These are phyloP conservation scores for Cytospora paraplurivora DNA, from an alignment of 2,329 filamentous ascomycete species.

Conservation along the genomic window DNA sequence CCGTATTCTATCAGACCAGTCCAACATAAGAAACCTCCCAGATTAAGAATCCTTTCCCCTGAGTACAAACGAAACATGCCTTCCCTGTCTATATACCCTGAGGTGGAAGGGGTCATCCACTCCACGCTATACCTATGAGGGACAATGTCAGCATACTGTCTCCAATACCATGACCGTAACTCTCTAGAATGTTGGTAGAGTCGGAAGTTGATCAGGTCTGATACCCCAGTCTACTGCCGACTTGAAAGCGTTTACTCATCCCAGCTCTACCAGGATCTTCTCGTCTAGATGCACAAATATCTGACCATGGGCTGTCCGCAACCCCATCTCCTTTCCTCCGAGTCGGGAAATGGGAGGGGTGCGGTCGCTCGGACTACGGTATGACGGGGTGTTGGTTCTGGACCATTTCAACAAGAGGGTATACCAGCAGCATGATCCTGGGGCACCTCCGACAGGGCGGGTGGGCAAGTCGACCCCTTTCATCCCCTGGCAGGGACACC, in stretches of 20 bases:
- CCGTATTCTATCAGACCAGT: not conserved
- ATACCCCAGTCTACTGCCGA: no score
- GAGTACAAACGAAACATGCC: no score
- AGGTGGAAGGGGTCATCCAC: no score
- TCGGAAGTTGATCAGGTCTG: no score
- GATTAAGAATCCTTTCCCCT: no score
- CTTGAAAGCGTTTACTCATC: not conserved
- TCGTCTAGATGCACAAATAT: not conserved
- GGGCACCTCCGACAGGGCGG: slow-evolving; percentile 8
- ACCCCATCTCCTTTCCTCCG: not conserved
- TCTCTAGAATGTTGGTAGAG: no score
- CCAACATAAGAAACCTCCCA: no score
- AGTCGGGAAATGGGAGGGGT: not conserved
- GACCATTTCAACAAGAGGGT: slow-evolving; percentile 12
- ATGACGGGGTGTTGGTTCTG: not conserved
- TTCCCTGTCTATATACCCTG: no score
- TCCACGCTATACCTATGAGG: no score
- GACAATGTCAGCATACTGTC: no score
- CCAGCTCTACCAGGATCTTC: not conserved
- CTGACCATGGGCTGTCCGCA: not conserved
- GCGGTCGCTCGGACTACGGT: not conserved
- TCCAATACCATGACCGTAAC: no score
- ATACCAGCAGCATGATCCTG: slow-evolving; percentile 7
- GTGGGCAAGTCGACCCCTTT: slow-evolving; percentile 18
- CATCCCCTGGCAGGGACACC: slow-evolving; percentile 4